phyloP scores from a whole-genome alignment of 192 early-diverging fungal species.

The Chytriomyces confervae region DNA sequence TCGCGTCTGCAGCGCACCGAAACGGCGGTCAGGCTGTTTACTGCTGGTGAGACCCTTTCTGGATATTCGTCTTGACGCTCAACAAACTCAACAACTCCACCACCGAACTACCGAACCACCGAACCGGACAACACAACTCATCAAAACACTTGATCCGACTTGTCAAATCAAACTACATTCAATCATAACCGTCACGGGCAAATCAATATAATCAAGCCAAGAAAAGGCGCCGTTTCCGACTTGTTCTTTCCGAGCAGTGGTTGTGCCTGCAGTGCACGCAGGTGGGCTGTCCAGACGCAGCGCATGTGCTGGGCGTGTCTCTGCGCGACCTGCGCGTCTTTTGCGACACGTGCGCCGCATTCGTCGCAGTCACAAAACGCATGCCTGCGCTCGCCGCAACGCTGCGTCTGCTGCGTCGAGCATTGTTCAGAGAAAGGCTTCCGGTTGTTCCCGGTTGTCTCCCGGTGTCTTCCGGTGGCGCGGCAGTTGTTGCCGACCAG shows the following conservation, averaged over 20 bases:
- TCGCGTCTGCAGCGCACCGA: too few relatives aligned
- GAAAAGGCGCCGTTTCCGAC: background rate
- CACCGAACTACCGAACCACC: too few relatives aligned
- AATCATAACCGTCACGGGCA: too few relatives aligned
- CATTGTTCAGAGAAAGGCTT: background rate
- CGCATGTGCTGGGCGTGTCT: background rate
- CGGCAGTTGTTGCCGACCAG: background rate
- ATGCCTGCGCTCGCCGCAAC: background rate
- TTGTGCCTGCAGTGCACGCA: background rate
- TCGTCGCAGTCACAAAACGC: background rate
- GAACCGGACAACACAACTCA: too few relatives aligned
- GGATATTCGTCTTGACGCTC: too few relatives aligned
- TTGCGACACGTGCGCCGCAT: background rate
- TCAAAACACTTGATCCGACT: too few relatives aligned
- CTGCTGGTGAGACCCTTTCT: too few relatives aligned
- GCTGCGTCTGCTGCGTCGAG: background rate
- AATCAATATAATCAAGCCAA: background rate
- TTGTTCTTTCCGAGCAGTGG: background rate
- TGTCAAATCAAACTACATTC: too few relatives aligned
- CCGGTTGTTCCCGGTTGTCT: background rate
- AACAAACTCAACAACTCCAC: too few relatives aligned
- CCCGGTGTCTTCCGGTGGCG: background rate
- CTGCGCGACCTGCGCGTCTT: conserved; percentile 1
- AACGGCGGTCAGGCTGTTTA: too few relatives aligned
- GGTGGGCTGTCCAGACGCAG: background rate